These are phyloP conservation scores for Endothia cerciana DNA, from an alignment of 2,329 filamentous ascomycete species.

Conservation along the genomic window DNA sequence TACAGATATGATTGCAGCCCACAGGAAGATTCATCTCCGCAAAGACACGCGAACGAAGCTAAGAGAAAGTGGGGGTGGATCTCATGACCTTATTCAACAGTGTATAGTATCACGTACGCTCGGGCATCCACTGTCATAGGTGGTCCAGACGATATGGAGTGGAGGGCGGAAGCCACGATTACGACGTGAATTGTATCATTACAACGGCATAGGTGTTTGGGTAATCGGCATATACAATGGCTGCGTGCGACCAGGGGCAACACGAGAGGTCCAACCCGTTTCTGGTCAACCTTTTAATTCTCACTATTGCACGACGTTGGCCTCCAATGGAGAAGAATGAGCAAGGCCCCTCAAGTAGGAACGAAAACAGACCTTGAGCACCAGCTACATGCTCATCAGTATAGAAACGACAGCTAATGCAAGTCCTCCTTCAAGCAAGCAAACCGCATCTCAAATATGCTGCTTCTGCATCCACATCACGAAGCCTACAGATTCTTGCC, in stretches of 20 bases:
- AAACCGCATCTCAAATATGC: background rate
- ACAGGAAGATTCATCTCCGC: background rate
- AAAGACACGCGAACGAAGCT: background rate
- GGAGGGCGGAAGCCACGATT: background rate
- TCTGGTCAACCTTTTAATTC: background rate
- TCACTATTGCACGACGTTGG: background rate
- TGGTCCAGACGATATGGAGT: background rate
- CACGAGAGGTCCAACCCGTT: background rate
- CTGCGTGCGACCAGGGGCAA: background rate
- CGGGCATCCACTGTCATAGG: background rate
- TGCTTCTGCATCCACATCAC: too few species aligned
- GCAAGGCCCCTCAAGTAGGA: background rate
- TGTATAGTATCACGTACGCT: background rate
- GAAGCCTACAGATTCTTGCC: slow-evolving; percentile 26
- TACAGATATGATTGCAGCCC: background rate
- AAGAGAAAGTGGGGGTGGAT: background rate
- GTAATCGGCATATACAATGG: background rate
- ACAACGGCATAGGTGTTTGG: slow-evolving; percentile 1
- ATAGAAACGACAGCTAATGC: background rate
- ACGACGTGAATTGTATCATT: background rate
- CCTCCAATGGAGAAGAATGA: background rate
- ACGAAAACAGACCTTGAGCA: background rate
- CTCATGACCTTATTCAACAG: background rate
- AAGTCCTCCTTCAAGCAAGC: background rate
- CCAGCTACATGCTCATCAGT: background rate